Evolutionary conservation across 805 yeast species (phyloP), one percentile per base, ranked within the genome.

Genomic region (Suhomyces sp.): DNA sequence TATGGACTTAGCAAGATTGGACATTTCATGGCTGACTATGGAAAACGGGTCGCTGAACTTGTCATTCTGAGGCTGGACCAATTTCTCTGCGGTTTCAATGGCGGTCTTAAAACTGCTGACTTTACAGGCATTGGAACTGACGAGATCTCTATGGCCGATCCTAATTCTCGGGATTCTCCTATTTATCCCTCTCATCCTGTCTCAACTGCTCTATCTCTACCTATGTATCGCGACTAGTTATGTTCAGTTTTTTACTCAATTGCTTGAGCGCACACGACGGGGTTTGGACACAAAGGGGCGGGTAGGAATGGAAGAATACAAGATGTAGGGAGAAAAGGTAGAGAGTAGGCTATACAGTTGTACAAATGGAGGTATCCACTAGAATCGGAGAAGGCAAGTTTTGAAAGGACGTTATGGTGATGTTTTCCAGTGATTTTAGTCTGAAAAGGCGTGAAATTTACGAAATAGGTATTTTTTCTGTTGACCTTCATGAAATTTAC

Each of bases 11-110:
- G 97, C 97, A 63, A 93, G 72, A 35, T 83, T 84, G 22, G 91
- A 85, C 99, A 93, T 93, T 64, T 93, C 99, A 60, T 87, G 87
- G 41, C 96, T 86, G 13, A 94, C 99, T 46, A 93, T 80, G 15
- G 96, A 85, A 56, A 94, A 83, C 8, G 99, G 99, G 68, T 94
- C 97, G 53, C 80, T 78, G 57, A 86, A 73, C 56, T 70, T 58
- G 38, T 76, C 54, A 22, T 77, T 60, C 12, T 62, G 58, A 1
- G 92, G 91, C 49, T 87, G 87, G 13, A 88, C 93, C 61, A 88
- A 69, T 59, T 80, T 84, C 57, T 88, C 90, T 1, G 90, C 94
- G 2, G 91, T 76, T 54, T 82, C 83, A 47, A 88, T 74, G 2
- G 93, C 94, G 1, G 90, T 71, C 44, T 62, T 59, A 57, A 73